Conservation (phyloP, 2,329 filamentous ascomycete genomes). For the Sordariomycetes sp. region DNA sequence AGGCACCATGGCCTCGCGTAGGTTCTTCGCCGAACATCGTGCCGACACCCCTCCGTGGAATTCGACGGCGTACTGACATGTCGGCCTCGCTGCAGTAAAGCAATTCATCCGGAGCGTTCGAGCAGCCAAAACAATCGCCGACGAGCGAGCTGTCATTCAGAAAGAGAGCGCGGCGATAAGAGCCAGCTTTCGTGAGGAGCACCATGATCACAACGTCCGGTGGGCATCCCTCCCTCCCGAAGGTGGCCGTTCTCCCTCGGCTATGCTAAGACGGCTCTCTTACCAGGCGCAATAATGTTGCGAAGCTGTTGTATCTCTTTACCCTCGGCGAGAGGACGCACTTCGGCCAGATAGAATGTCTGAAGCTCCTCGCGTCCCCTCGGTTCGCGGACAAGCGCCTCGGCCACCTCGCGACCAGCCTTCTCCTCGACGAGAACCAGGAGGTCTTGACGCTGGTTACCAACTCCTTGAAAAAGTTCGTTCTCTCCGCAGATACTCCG, state of each 20-base stretch:
- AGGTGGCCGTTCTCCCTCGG: not conserved
- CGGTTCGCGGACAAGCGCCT: slow-evolving; percentile 96
- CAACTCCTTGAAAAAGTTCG: slow-evolving; percentile 92
- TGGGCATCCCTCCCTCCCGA: slow-evolving; percentile 28
- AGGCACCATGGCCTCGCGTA: slow-evolving; percentile 8
- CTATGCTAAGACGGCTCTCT: not conserved
- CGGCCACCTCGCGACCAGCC: slow-evolving; percentile 90
- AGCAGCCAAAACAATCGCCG: slow-evolving; percentile 95
- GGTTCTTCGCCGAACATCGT: not conserved
- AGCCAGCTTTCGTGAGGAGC: slow-evolving; percentile 95
- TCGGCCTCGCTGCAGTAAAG: slow-evolving; percentile 54
- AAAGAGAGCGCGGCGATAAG: slow-evolving; percentile 97
- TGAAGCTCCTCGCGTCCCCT: slow-evolving; percentile 92
- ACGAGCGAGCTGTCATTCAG: slow-evolving; percentile 95
- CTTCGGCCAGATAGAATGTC: slow-evolving; percentile 98
- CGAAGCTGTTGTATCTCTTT: slow-evolving; percentile 95
- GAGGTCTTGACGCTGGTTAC: slow-evolving; percentile 95
- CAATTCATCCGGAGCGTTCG: slow-evolving; percentile 99
- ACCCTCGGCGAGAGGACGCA: slow-evolving; percentile 94
- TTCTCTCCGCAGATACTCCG: slow-evolving; percentile 2
- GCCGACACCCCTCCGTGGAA: not conserved
- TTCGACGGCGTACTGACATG: not conserved
- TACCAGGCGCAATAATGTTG: slow-evolving; percentile 88
- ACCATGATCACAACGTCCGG: slow-evolving; percentile 81
- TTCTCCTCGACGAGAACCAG: slow-evolving; percentile 94